A percentile compares a stretch with the other conserved stretches of the same genome.
Evolutionary conservation across 257 asterid genomes (phyloP).

Genomic region (Mentha longifolia): DNA sequence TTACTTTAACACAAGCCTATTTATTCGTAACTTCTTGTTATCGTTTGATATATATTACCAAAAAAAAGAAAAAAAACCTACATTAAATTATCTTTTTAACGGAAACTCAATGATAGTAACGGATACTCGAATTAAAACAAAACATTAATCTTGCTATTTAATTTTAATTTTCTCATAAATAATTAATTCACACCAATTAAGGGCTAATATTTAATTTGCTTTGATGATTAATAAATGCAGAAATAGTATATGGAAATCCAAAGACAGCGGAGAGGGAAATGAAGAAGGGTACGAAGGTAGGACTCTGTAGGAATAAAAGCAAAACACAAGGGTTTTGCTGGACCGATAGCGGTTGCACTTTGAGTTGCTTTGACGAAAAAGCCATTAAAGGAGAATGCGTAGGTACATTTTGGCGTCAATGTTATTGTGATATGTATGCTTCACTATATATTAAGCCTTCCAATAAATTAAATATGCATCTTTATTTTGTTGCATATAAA

Average conservation of each 20-base stretch:
- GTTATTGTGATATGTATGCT: background rate
- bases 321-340: background rate
- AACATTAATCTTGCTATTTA: too few species aligned
- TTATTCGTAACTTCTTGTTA: too few species aligned
- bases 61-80: too few species aligned
- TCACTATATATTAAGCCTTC: background rate
- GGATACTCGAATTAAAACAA: too few species aligned
- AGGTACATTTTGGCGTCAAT: background rate
- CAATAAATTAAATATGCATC: background rate
- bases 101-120: too few species aligned
- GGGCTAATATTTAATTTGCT: background rate
- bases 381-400: background rate
- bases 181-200: background rate
- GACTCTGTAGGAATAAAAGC: too few species aligned
- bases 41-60: too few species aligned
- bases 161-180: background rate
- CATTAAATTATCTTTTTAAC: too few species aligned
- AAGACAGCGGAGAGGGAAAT: background rate
- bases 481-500: background rate
- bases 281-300: conserved; percentile 4
- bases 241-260: background rate
- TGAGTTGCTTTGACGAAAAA: background rate
- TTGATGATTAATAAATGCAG: background rate
- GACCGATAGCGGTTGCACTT: too few species aligned
- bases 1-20: too few species aligned